A percentile compares a stretch with the other conserved stretches of the same genome.
phyloP scores from a whole-genome alignment of 345 rosid genomes.

The Eucalyptus tenuipes region DNA sequence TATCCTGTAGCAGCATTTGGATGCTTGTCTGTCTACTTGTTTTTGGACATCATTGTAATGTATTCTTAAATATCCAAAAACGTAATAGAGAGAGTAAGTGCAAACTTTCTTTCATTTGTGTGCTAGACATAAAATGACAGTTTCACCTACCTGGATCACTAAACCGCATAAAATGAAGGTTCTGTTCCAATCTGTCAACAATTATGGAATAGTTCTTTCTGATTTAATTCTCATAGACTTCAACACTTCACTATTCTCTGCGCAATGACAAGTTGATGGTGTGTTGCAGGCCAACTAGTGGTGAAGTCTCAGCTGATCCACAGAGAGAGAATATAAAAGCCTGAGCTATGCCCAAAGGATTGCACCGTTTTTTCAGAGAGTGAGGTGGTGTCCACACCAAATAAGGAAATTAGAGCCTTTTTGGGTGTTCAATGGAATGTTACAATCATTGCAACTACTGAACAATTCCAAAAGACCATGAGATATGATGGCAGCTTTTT shows the following conservation, averaged over 20 bases:
- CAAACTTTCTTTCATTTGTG: not conserved
- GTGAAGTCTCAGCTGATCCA: constrained; percentile 21
- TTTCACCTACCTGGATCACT: not conserved
- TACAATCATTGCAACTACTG: not conserved
- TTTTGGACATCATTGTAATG: not conserved
- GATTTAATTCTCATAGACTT: not conserved
- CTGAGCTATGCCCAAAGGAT: constrained; percentile 14
- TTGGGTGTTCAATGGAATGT: not conserved
- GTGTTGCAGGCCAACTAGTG: not conserved
- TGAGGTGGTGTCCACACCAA: not conserved
- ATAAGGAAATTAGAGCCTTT: not conserved
- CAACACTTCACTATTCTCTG: not conserved
- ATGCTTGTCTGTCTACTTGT: not conserved
- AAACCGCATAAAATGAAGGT: not conserved
- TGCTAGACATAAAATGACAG: not conserved
- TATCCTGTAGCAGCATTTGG: not conserved
- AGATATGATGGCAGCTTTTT: not conserved
- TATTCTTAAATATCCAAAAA: not conserved
- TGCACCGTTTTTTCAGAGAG: not conserved
- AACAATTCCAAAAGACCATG: not conserved
- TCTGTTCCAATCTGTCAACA: not conserved
- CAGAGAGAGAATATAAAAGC: constrained; percentile 35
- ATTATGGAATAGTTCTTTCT: not conserved
- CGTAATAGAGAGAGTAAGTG: not conserved
- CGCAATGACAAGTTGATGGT: not conserved